These are phyloP conservation scores for Blastobotrys apis DNA, from an alignment of 1,139 yeast genomes.

Conservation along the genomic window DNA sequence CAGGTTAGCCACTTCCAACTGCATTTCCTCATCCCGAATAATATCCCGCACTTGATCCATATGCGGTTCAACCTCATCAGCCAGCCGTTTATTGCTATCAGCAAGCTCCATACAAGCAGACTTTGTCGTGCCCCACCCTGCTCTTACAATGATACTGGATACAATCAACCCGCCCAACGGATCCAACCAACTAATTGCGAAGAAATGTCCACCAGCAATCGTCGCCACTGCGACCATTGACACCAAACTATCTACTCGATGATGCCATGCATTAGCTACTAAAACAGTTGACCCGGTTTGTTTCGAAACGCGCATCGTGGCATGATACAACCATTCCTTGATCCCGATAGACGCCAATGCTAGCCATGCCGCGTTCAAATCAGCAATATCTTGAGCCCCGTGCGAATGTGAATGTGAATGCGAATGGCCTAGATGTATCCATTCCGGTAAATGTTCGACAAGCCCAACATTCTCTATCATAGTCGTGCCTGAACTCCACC, in stretches of 20 bases:
- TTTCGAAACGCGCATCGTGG: conserved; percentile 75
- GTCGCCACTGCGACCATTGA: conserved; percentile 87
- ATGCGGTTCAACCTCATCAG: conserved; percentile 21
- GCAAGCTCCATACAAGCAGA: conserved; percentile 70
- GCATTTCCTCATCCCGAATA: conserved; percentile 14
- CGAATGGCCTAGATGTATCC: conserved; percentile 39
- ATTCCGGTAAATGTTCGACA: conserved; percentile 18
- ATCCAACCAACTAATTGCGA: conserved; percentile 79
- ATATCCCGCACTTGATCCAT: conserved; percentile 20
- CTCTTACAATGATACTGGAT: conserved; percentile 72
- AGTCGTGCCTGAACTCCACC: conserved; percentile 76
- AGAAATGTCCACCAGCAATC: conserved; percentile 76
- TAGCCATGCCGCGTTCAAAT: conserved; percentile 92
- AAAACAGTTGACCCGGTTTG: conserved; percentile 79
- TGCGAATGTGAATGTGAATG: conserved; percentile 45
- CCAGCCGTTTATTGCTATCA: conserved; percentile 43
- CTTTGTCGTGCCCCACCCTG: conserved; percentile 73
- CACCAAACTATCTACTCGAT: conserved; percentile 90
- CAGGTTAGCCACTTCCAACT: conserved; percentile 16
- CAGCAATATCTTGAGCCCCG: conserved; percentile 45
- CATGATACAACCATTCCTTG: conserved; percentile 81
- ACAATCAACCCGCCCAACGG: conserved; percentile 88
- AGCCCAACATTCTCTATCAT: conserved; percentile 46
- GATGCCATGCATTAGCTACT: conserved; percentile 98
- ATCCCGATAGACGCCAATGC: conserved; percentile 83